phyloP scores from a whole-genome alignment of 306 rosid species.

The Pachyrhizus erosus region DNA sequence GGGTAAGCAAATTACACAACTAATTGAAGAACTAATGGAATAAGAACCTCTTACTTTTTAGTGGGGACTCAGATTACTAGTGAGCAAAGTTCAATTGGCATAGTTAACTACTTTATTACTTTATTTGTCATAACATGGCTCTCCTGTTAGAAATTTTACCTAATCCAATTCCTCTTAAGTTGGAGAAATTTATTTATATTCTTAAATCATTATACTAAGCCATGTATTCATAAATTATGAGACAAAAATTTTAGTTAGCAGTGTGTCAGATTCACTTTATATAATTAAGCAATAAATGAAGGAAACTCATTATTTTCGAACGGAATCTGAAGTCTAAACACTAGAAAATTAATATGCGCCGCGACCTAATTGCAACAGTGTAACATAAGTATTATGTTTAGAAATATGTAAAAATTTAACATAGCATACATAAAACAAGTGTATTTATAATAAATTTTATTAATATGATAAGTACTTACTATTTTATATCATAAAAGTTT shows the following conservation, averaged over 20 bases:
- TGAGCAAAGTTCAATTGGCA: background rate
- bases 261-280: background rate
- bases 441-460: no score
- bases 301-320: background rate
- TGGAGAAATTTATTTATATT: background rate
- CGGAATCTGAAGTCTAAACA: background rate
- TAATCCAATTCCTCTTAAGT: background rate
- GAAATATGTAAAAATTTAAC: background rate
- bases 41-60: conserved; percentile 18
- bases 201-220: background rate
- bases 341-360: background rate
- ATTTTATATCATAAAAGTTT: no score
- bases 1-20: conserved; percentile 1
- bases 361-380: background rate
- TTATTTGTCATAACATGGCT: background rate
- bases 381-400: background rate
- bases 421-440: no score
- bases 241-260: background rate
- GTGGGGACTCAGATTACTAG: background rate
- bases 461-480: no score
- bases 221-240: background rate
- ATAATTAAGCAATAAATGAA: background rate
- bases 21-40: conserved; percentile 7
- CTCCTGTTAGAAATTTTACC: background rate
- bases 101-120: background rate